Evolutionary conservation across 148 eudicot genomes (phyloP).

Genomic region (Silene conica): DNA sequence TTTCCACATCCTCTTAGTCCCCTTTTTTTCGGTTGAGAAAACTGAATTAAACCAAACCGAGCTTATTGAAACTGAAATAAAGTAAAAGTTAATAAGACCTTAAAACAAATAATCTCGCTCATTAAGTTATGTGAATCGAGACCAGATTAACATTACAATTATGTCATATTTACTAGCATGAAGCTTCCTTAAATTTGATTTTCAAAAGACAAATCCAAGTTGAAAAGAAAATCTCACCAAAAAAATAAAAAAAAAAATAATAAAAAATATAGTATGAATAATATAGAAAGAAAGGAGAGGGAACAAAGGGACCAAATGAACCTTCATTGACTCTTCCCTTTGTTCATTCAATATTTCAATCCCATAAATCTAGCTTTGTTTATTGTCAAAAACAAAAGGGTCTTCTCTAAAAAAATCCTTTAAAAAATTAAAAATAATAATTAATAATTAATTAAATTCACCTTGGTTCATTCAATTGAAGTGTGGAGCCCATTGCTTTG

Average conservation of each 20-base stretch:
- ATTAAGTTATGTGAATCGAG: too few relatives aligned
- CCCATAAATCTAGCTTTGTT: background rate
- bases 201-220: too few relatives aligned
- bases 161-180: too few relatives aligned
- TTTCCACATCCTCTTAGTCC: too few relatives aligned
- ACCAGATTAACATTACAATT: too few relatives aligned
- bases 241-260: background rate
- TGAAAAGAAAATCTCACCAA: background rate
- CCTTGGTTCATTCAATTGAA: slow-evolving; percentile 22
- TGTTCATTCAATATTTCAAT: too few relatives aligned
- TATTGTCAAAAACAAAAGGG: background rate
- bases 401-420: background rate
- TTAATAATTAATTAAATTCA: background rate
- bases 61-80: too few relatives aligned
- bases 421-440: background rate
- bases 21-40: too few relatives aligned
- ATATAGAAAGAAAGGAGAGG: background rate
- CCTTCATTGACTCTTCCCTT: slow-evolving; percentile 35
- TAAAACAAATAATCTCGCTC: too few relatives aligned
- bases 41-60: too few relatives aligned
- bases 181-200: too few relatives aligned
- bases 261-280: background rate
- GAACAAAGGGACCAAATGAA: slow-evolving; percentile 31
- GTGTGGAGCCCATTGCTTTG: slow-evolving; percentile 74
- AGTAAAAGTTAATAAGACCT: too few relatives aligned